phyloP scores from a whole-genome alignment of 2,329 filamentous ascomycete genomes.

The Sporothrix mexicana region DNA sequence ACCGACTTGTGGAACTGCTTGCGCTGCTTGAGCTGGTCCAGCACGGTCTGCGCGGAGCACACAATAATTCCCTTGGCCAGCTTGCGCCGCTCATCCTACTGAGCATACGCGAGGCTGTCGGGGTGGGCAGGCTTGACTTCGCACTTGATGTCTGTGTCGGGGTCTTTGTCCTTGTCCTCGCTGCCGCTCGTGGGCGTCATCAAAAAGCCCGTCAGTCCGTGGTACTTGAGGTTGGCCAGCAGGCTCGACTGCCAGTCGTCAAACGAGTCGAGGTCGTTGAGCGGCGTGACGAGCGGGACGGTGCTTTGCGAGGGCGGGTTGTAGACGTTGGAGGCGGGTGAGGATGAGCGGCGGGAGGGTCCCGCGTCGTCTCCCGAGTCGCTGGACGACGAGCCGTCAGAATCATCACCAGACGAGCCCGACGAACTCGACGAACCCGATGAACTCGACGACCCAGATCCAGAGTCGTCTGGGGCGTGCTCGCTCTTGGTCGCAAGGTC shows the following conservation, averaged over 20 bases:
- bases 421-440: too few species aligned
- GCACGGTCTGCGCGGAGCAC: constrained; percentile 27
- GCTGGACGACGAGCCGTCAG: too few species aligned
- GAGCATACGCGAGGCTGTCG: constrained; percentile 26
- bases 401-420: too few species aligned
- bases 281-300: constrained; percentile 26
- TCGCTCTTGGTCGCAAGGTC: too few species aligned
- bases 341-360: neutral
- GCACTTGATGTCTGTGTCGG: neutral
- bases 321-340: neutral
- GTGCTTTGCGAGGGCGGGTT: neutral
- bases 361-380: too few species aligned
- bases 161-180: neutral
- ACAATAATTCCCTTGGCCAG: constrained; percentile 34
- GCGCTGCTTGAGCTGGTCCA: neutral
- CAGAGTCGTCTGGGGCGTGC: too few species aligned
- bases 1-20: neutral
- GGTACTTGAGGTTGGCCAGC: constrained; percentile 27
- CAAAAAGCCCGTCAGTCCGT: constrained; percentile 33
- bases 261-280: constrained; percentile 31
- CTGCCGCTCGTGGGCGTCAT: neutral
- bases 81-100: constrained; percentile 35
- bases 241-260: constrained; percentile 32
- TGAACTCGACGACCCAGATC: too few species aligned
- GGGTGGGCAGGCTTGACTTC: constrained; percentile 3